Base-by-base conservation (phyloP, 2,329 filamentous ascomycete species). In the Neofusicoccum kwambonambiense region DNA sequence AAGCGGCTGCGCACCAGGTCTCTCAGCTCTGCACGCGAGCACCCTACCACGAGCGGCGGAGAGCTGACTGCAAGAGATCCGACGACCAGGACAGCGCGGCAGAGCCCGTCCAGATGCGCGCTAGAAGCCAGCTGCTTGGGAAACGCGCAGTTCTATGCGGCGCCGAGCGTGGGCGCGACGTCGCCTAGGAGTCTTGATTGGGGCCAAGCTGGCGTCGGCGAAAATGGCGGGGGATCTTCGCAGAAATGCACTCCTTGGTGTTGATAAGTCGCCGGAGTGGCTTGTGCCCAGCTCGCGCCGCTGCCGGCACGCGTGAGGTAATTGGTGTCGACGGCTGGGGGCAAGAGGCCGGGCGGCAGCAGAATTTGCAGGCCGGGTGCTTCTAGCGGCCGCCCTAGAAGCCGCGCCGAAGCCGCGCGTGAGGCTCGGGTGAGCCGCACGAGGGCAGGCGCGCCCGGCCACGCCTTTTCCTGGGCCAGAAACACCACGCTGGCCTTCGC, bases 151-250 rank as follows among this genome's bases (percentile, higher is more conserved):
- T 11, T 15, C 19, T 34, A n/a, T 34, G 47, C 27, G 2, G 22
- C 13, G 54, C 22, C 22, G 54, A 34, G 39, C n/a, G 13, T 37
- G n/a, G 52, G 52, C n/a, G 17, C 39, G 39, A 27, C 54, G 39
- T 58, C 39, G 54, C 19, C 17, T 8, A 31, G 37, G 13, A 12
- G 15, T 44, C 13, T 44, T 58, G 54, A 41, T 58, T 17, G 54
- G 54, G 37, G 51, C 51, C 19, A 42, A 56, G 51, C 9, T 37
- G 8, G 19, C 37, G 54, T 42, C 54, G 54, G 54, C 39, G 54
- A 58, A 45, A 58, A 58, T 34, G 54, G n/a, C 54, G 54, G 54
- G 19, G 39, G 19, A 31, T 58, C 39, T 44, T 58, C 54, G 54
- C 54, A 58, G 22, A 58, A 58, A 58, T 22, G 34, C 7, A 15